Conservation (phyloP, 2,329 filamentous ascomycete genomes). For the Gnomoniopsis smithogilvyi region DNA sequence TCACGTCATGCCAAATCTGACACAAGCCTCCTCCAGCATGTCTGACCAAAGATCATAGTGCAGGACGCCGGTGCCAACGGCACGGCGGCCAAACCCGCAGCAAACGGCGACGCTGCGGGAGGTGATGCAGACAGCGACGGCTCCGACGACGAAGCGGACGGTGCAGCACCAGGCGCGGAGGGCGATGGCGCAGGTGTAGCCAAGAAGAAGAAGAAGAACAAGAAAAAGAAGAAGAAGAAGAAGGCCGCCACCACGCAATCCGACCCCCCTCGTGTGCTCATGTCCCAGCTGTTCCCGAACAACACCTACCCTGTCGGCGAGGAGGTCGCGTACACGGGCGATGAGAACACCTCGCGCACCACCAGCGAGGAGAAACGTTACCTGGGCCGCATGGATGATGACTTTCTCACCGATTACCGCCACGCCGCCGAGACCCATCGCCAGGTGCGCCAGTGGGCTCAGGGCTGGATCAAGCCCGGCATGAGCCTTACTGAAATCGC, state of each 20-base stretch:
- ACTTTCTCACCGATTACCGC: slow-evolving; percentile 75
- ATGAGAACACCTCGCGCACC: slow-evolving; percentile 76
- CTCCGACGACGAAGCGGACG: slow-evolving; percentile 52
- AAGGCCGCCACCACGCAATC: slow-evolving; percentile 66
- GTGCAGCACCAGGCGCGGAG: slow-evolving; percentile 33
- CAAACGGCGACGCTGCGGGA: slow-evolving; percentile 36
- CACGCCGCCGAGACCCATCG: slow-evolving; percentile 77
- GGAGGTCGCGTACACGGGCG: slow-evolving; percentile 66
- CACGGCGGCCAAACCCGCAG: slow-evolving; percentile 34
- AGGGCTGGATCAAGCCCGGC: slow-evolving; percentile 75
- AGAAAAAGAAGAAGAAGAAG: slow-evolving; percentile 70
- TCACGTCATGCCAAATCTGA: background rate
- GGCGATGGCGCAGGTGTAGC: slow-evolving; percentile 36
- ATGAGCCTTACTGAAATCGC: slow-evolving; percentile 75
- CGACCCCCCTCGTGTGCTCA: slow-evolving; percentile 69
- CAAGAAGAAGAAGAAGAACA: slow-evolving; percentile 84
- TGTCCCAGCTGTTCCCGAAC: slow-evolving; percentile 72
- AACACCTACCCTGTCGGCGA: slow-evolving; percentile 73
- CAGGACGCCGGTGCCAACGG: slow-evolving; percentile 37
- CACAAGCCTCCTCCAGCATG: background rate
- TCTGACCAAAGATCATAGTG: slow-evolving; percentile 28
- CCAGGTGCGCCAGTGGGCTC: slow-evolving; percentile 77
- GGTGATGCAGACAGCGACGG: slow-evolving; percentile 40
- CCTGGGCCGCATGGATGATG: slow-evolving; percentile 74
- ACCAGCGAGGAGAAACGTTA: slow-evolving; percentile 83